phyloP scores from a whole-genome alignment of 805 yeast genomes.

The Yamadazyma olivae region DNA sequence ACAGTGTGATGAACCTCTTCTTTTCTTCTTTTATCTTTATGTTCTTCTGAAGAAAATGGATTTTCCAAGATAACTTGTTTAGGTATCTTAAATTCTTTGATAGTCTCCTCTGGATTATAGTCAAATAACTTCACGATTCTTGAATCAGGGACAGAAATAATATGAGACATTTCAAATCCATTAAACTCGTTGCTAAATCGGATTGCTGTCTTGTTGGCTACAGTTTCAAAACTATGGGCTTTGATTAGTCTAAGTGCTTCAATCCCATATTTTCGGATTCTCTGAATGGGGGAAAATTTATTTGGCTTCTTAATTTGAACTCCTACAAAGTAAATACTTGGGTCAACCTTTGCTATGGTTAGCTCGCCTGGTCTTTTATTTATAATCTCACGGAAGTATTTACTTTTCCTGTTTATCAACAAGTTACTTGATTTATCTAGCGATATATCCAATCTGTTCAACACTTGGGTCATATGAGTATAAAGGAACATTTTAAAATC shows the following conservation, averaged over 20 bases:
- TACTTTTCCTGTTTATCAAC: constrained; percentile 23
- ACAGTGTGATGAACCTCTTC: neutral
- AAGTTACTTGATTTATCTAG: constrained; percentile 10
- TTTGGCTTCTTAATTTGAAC: constrained; percentile 6
- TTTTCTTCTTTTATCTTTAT: too few species aligned
- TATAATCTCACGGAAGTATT: constrained; percentile 22
- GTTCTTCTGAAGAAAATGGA: neutral
- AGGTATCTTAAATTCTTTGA: neutral
- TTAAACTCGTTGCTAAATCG: too few species aligned
- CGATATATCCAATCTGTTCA: constrained; percentile 17
- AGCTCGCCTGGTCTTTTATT: neutral
- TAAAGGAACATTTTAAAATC: constrained; percentile 1
- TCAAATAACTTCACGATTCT: neutral
- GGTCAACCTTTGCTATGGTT: neutral
- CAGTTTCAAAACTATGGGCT: too few species aligned
- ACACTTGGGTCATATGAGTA: constrained; percentile 9
- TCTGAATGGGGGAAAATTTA: constrained; percentile 5
- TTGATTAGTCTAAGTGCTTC: too few species aligned
- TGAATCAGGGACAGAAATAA: constrained; percentile 2
- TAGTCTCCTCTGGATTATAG: neutral
- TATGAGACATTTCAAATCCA: neutral
- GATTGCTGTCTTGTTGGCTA: too few species aligned
- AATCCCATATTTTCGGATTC: constrained; percentile 5
- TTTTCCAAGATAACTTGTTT: neutral
- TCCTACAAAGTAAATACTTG: neutral